Conservation (phyloP, 768 basidiomycete genomes). For the Boletus vermiculosoides region DNA sequence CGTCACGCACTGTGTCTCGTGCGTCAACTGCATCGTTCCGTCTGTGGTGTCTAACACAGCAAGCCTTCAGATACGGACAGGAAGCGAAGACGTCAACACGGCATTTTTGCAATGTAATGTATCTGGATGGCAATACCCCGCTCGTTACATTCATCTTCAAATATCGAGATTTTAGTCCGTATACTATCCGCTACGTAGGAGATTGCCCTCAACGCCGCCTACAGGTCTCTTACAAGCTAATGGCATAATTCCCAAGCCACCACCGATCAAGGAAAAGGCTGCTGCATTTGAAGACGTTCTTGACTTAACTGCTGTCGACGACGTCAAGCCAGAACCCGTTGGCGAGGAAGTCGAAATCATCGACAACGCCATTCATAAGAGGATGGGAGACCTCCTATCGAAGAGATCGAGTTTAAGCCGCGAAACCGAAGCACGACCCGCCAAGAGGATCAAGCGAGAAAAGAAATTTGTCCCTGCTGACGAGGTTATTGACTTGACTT, state of each 20-base stretch:
- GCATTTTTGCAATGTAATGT: not conserved
- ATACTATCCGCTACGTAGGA: not conserved
- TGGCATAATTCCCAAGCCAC: conserved; percentile 23
- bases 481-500: conserved; percentile 34
- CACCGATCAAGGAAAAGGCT: not conserved
- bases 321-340: conserved; percentile 11
- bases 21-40: conserved; percentile 2
- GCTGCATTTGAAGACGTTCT: conserved; percentile 13
- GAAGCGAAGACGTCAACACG: conserved; percentile 4
- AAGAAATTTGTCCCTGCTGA: conserved; percentile 7
- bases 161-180: conserved; percentile 30
- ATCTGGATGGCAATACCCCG: conserved; percentile 18
- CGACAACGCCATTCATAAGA: conserved; percentile 1
- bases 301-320: conserved; percentile 18
- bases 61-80: conserved; percentile 22
- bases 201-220: not conserved
- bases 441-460: conserved; percentile 32
- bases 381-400: not conserved
- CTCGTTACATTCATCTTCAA: conserved; percentile 31
- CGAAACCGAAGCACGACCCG: conserved; percentile 5
- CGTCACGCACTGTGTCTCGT: conserved; percentile 30
- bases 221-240: conserved; percentile 30
- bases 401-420: conserved; percentile 6
- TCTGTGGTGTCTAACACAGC: not conserved
- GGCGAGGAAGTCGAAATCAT: conserved; percentile 9